Evolutionary conservation across 495 filamentous ascomycete species (phyloP).

Genomic region (Geopyxis carbonaria): DNA sequence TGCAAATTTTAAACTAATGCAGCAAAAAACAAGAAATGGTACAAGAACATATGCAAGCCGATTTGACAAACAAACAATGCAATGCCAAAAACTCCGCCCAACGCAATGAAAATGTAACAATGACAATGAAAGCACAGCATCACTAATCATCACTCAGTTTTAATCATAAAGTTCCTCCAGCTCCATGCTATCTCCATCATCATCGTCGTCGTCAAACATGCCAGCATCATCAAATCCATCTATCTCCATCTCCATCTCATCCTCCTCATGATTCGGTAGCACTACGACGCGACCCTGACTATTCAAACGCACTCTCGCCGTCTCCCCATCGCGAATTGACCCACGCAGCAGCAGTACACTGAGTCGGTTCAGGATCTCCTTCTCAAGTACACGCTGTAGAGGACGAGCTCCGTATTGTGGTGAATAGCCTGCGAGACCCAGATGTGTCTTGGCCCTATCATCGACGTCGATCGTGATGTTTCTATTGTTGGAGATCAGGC

Average conservation of each 20-base stretch:
- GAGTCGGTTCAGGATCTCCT: conserved; percentile 83
- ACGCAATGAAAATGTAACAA: not conserved
- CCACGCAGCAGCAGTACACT: conserved; percentile 80
- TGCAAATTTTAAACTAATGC: no score
- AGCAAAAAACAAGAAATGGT: no score
- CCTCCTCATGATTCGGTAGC: conserved; percentile 60
- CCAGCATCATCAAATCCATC: conserved; percentile 54
- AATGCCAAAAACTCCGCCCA: not conserved
- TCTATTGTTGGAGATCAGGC: conserved; percentile 59
- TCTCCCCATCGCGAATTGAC: conserved; percentile 67
- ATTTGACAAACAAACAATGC: no score
- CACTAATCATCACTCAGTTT: conserved; percentile 9
- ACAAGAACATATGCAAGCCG: no score
- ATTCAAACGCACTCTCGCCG: conserved; percentile 58
- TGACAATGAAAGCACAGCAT: not conserved
- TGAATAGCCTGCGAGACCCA: conserved; percentile 76
- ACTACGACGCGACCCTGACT: conserved; percentile 51
- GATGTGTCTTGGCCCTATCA: conserved; percentile 72
- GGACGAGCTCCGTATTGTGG: conserved; percentile 89
- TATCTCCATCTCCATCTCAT: conserved; percentile 28
- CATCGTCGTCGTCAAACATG: conserved; percentile 49
- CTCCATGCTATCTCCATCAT: conserved; percentile 50
- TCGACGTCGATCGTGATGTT: conserved; percentile 62
- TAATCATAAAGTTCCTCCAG: conserved; percentile 50
- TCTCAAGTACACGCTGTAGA: conserved; percentile 74